Evolutionary conservation across 2,329 filamentous ascomycete genomes (phyloP), one percentile per base, ranked within the genome.

Genomic region (Cladosporium cucumerinum): DNA sequence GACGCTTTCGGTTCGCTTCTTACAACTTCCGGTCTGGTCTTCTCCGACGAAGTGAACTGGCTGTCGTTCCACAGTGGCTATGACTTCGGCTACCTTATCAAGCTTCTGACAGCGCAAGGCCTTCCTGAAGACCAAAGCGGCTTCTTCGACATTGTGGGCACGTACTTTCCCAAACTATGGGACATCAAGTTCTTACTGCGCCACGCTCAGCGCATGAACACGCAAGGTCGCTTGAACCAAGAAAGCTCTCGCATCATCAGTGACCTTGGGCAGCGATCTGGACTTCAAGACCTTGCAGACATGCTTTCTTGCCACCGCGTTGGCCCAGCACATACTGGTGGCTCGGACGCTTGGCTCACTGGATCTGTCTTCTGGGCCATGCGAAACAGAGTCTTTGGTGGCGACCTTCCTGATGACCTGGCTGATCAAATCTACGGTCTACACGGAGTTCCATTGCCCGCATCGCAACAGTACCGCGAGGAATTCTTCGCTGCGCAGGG

Each of bases 111-210:
- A 65, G 91, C 91, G 78, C 86, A 88, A 69, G 87, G 89, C 52
- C 83, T 99, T 8, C 95, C 95, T 0, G 91, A 93, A 71, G 92
- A 96, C 70, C 95, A 98, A 76, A 85, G 89, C 58, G 89, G 95
- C 68, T 99, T 98, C 77, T 91, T 96, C 75, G 86, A 89, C 72
- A 86, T 94, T 57, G 92, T 98, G 79, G 91, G 91, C 75, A 89
- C 92, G 55, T 98, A 94, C 82, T 99, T 99, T 77, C 95, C 95
- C 0, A 89, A 89, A 21, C 87, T 96, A 0, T 96, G 95, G 77
- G 95, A 99, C 75, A 95, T 99, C 71, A 99, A 99, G 80, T 96
- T 95, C 77, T 86, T 99, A 48, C 94, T 97, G 86, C 96, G 97
- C 76, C 88, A 93, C 73, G 93, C 92, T 80, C 74, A 89, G 87